A percentile compares a stretch with the other conserved stretches of the same genome.
These are phyloP conservation scores for Kalmanozyma brasiliensis DNA, from an alignment of 1,284 basidiomycete species.

Conservation along the genomic window DNA sequence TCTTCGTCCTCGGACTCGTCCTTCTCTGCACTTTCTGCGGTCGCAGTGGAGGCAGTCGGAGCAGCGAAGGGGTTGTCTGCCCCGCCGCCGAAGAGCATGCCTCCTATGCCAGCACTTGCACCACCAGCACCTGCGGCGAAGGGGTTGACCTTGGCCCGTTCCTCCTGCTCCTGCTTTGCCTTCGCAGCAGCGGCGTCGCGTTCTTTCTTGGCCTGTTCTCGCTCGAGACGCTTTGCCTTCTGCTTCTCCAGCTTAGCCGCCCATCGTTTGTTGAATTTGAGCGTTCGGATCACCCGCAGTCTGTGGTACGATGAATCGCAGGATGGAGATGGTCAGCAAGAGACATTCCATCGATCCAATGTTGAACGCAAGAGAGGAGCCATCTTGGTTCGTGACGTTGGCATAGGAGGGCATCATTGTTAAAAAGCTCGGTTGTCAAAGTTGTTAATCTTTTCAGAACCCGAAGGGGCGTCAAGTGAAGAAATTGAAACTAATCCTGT, in stretches of 20 bases:
- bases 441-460: slow-evolving; percentile 60
- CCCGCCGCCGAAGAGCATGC: slow-evolving; percentile 52
- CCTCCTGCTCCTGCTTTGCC: slow-evolving; percentile 44
- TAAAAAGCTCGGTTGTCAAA: slow-evolving; percentile 68
- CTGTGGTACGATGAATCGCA: slow-evolving; percentile 25
- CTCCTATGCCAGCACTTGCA: slow-evolving; percentile 25
- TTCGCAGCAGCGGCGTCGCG: slow-evolving; percentile 37
- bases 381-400: slow-evolving; percentile 2
- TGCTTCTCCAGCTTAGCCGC: slow-evolving; percentile 66
- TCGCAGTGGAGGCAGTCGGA: slow-evolving; percentile 7
- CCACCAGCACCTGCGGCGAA: slow-evolving; percentile 31
- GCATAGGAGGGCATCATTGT: slow-evolving; percentile 61
- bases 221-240: slow-evolving; percentile 27
- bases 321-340: slow-evolving; percentile 10
- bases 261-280: slow-evolving; percentile 65
- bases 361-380: slow-evolving; percentile 12
- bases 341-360: background rate
- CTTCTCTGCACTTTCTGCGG: background rate
- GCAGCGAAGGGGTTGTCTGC: slow-evolving; percentile 50
- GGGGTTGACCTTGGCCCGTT: slow-evolving; percentile 48
- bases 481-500: slow-evolving; percentile 67
- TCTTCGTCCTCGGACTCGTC: slow-evolving; percentile 19
- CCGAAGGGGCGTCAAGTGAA: slow-evolving; percentile 65
- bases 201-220: slow-evolving; percentile 38
- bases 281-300: slow-evolving; percentile 60